Base-by-base conservation (phyloP, 2,329 filamentous ascomycete species). In the Colletotrichum liaoningense region DNA sequence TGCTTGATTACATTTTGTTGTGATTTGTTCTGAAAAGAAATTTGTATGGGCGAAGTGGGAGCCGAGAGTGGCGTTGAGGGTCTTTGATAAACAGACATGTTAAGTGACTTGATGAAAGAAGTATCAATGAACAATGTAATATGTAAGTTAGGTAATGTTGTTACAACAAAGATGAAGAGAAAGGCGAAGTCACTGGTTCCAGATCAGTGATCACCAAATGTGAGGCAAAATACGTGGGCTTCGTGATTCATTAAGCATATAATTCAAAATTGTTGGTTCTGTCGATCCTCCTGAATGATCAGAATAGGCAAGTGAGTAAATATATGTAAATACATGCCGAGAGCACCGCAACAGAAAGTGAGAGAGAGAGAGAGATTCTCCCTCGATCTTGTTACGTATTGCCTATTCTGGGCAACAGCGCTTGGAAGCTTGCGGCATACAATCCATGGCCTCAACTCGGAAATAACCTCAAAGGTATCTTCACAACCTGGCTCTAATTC, bases 11-110 rank as follows among this genome's bases (percentile, higher is more conserved):
- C 60, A 73, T 73, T 42, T 38, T 65, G 26, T 11, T 28, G 59
- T 24, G 70, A n/a, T 26, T 30, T 65, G 19, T 60, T 60, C 55
- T 26, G 49, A 14, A 35, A 49, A 9, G 54, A 24, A 56, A 4
- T 46, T 2, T 55, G 8, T 35, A 19, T 16, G 4, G 67, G n/a
- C 35, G 66, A n/a, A 2, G 33, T 59, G 26, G 67, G 60, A 49
- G 67, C n/a, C 33, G 55, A 35, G 24, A 54, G 12, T 19, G 59
- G 70, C 33, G 70, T 60, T 8, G n/a, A 49, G 16, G 55, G 59
- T 4, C 26, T 16, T 49, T 65, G 42, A 56, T 49, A 62, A 46
- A 56, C 14, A 52, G 70, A 57, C 70, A 73, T 73, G 22, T 26
- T 26, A 14, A 33, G 1, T 42, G 14, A 19, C 16, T 42, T 42